Evolutionary conservation across 805 yeast species (phyloP).

Genomic region (Lipomyces oligophaga): DNA sequence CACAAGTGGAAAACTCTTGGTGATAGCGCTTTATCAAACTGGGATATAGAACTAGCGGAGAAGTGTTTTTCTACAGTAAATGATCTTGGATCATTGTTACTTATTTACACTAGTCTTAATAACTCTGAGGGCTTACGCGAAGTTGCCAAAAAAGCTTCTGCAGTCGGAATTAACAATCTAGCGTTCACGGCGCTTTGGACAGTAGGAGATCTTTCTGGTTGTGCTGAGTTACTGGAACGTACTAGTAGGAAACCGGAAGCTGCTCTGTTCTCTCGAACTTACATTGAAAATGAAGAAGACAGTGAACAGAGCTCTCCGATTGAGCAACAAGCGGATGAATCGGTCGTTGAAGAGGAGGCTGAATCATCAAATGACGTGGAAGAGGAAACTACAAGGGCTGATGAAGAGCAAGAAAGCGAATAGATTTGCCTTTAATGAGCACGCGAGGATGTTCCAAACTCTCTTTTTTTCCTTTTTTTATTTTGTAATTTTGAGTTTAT

Average conservation of each 20-base stretch:
- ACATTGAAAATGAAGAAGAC: constrained; percentile 43
- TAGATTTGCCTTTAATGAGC: too few relatives aligned
- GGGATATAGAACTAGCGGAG: constrained; percentile 78
- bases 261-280: constrained; percentile 70
- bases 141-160: constrained; percentile 64
- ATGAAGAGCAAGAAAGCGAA: constrained; percentile 6
- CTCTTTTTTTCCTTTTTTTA: too few relatives aligned
- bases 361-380: too few relatives aligned
- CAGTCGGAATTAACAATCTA: constrained; percentile 76
- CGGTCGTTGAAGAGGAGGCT: constrained; percentile 1
- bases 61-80: constrained; percentile 72
- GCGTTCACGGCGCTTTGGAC: constrained; percentile 93
- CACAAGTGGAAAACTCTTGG: constrained; percentile 91
- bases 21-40: constrained; percentile 71
- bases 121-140: constrained; percentile 55
- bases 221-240: constrained; percentile 60
- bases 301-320: constrained; percentile 24
- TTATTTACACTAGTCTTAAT: constrained; percentile 78
- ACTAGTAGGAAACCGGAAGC: constrained; percentile 81
- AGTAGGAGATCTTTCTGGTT: constrained; percentile 62
- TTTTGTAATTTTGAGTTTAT: too few relatives aligned
- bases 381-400: constrained; percentile 3
- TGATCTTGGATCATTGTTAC: constrained; percentile 76
- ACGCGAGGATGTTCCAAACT: too few relatives aligned
- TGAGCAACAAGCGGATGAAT: constrained; percentile 8